Conservation (phyloP, 139 green algal species). For the Dunaliella sp. region DNA sequence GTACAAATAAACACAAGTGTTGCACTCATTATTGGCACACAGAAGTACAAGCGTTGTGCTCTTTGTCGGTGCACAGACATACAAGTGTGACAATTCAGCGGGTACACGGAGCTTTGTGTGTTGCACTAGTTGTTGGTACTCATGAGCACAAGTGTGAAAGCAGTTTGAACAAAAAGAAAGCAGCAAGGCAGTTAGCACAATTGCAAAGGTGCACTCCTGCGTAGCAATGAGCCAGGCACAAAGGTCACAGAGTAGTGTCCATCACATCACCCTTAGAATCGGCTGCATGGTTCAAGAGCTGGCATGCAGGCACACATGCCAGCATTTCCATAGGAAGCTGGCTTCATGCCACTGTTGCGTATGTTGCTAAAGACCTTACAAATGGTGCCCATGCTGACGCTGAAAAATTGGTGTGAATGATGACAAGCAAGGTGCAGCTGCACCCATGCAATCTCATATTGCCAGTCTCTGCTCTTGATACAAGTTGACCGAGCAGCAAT, state of each 20-base stretch:
- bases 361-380: background rate
- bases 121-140: background rate
- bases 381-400: too few species aligned
- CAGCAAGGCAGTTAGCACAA: background rate
- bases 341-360: background rate
- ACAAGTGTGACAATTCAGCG: background rate
- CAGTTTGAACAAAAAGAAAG: background rate
- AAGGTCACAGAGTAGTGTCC: background rate
- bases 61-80: background rate
- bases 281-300: too few species aligned
- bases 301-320: background rate
- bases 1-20: background rate
- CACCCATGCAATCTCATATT: too few species aligned
- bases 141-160: background rate
- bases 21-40: background rate
- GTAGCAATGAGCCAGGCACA: background rate
- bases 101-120: too few species aligned
- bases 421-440: too few species aligned
- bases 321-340: background rate
- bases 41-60: background rate
- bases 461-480: too few species aligned
- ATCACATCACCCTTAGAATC: background rate
- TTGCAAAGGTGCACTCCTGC: too few species aligned
- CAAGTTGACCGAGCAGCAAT: too few species aligned
- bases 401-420: too few species aligned